Base-by-base conservation (phyloP, 2,329 filamentous ascomycete genomes). In the Verticillium isaacii region DNA sequence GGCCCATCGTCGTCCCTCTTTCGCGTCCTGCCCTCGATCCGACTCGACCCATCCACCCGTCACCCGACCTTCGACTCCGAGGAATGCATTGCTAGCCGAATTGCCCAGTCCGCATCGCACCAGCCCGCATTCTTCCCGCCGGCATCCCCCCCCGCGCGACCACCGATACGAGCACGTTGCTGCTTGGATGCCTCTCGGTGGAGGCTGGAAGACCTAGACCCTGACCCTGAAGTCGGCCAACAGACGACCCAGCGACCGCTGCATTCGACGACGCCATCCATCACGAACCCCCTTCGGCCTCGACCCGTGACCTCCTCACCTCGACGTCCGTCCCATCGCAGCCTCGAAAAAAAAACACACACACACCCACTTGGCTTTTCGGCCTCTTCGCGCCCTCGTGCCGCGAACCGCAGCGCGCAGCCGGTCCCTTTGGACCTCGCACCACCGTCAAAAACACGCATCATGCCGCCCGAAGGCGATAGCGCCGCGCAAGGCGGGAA, bases 401-500 rank as follows among this genome's bases (percentile, higher is more conserved):
- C 45, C 45, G 19, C 6, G 45, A 52, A 23, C 45, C 45, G 45
- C n/a, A 52, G 8, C 45, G 45, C 45, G 45, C n/a, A 23, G 19
- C 19, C 45, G 11, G 45, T 52, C 45, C n/a, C 19, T 29, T 52
- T 41, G 37, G 17, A 54, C 11, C 25, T 54, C 7, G n/a, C 9
- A 54, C 8, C 50, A 3, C 12, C 54, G 4, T 12, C 15, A 32
- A 57, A 23, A 57, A 61, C 55, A 68, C 65, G 61, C 63, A 70
- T 64, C 65, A 76, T 71, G 63, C 71, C 73, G 55, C 45, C 45
- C 19, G 76, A 78, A 67, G 69, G 66, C 69, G 76, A 78, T 34
- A 68, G 72, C 63, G 68, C 70, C 62, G 74, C 73, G 69, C 77
- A 70, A 67, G 79, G 80, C 65, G 79, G 80, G 72, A 95, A 91